Conservation (phyloP, 2,329 filamentous ascomycete species). For the Ophiostoma sp. region DNA sequence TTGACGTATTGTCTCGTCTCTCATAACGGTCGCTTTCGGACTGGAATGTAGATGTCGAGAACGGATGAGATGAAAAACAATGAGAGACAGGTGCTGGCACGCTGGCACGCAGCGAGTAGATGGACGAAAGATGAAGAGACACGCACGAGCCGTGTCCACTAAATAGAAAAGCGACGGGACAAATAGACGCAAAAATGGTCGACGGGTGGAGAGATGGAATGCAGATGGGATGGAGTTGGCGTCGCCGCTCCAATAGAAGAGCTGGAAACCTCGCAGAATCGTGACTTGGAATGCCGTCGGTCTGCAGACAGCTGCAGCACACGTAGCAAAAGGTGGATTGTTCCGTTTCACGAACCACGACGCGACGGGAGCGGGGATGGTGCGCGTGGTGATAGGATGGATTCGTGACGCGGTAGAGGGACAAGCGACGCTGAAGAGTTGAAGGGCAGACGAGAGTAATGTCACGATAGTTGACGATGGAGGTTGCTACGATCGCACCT, state of each 20-base stretch:
- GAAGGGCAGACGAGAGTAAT: background rate
- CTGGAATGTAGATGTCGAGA: conserved; percentile 13
- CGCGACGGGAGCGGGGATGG: conserved; percentile 13
- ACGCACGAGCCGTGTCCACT: background rate
- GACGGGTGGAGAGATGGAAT: background rate
- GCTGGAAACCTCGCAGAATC: background rate
- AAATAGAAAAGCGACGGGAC: background rate
- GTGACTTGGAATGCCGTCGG: background rate
- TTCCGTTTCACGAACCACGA: conserved; percentile 8
- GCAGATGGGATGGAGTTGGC: background rate
- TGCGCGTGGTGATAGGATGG: background rate
- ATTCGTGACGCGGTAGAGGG: background rate
- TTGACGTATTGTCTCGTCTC: background rate
- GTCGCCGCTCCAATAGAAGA: background rate
- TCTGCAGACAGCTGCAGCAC: conserved; percentile 12
- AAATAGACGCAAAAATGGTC: conserved; percentile 6
- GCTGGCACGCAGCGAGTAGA: background rate
- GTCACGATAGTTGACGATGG: background rate
- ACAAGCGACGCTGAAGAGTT: background rate
- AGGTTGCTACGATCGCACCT: background rate
- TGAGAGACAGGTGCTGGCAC: conserved; percentile 5
- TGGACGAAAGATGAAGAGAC: conserved; percentile 7
- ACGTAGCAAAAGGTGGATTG: conserved; percentile 11
- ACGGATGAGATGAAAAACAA: too few species aligned
- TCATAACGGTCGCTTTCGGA: conserved; percentile 11